Percentiles rank a stretch among this genome's conserved stretches.
phyloP scores from a whole-genome alignment of 441 rosid species.

The Erodium trifolium region DNA sequence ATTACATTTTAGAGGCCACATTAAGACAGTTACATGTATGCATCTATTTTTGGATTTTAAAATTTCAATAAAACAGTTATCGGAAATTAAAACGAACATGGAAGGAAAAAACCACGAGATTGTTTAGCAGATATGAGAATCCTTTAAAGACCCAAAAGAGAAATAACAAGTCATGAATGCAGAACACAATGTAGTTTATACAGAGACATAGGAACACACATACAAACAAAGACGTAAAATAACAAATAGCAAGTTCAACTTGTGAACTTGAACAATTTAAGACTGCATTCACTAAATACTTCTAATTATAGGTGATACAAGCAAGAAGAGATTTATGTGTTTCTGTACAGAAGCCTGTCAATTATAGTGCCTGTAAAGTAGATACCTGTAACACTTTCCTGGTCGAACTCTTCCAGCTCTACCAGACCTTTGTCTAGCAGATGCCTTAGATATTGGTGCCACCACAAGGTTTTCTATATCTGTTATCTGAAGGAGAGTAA shows the following conservation, averaged over 20 bases:
- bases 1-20: too few species aligned
- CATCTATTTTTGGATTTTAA: too few species aligned
- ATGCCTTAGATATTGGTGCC: constrained; percentile 94
- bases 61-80: too few species aligned
- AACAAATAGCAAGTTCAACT: background rate
- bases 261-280: background rate
- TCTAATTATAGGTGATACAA: background rate
- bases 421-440: constrained; percentile 96
- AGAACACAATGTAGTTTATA: too few species aligned
- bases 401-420: constrained; percentile 97
- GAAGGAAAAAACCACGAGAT: too few species aligned
- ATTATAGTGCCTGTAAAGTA: constrained; percentile 6
- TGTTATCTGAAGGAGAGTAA: constrained; percentile 45
- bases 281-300: background rate
- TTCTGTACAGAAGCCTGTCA: background rate
- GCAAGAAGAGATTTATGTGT: background rate
- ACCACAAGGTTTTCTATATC: constrained; percentile 90
- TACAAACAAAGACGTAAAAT: too few species aligned
- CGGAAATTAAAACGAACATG: too few species aligned
- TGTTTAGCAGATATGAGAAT: too few species aligned
- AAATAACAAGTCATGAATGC: too few species aligned
- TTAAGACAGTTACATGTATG: too few species aligned
- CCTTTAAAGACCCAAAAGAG: too few species aligned
- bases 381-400: constrained; percentile 95
- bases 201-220: too few species aligned